Evolutionary conservation across 192 early-diverging fungal species (phyloP).

Genomic region (Entophlyctis helioformis): DNA sequence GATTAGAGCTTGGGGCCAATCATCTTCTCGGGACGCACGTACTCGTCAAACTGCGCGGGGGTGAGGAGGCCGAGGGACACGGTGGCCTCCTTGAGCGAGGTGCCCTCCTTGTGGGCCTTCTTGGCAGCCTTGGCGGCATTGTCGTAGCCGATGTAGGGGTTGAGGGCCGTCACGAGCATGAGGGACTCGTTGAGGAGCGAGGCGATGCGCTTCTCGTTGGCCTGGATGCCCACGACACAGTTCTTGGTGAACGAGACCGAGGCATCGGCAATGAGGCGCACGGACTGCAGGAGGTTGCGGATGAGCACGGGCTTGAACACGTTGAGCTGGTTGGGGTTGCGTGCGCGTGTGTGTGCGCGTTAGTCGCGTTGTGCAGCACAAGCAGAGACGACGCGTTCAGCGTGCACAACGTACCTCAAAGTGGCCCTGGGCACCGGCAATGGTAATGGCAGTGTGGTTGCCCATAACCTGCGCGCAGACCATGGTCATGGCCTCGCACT

Average conservation of each 20-base stretch:
- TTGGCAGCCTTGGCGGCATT: slow-evolving; percentile 90
- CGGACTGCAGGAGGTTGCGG: slow-evolving; percentile 91
- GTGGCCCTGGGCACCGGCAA: slow-evolving; percentile 93
- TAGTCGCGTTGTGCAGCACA: background rate
- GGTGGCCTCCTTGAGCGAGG: slow-evolving; percentile 84
- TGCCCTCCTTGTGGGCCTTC: slow-evolving; percentile 92
- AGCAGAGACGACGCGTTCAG: background rate
- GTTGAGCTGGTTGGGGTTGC: slow-evolving; percentile 54
- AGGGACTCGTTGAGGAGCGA: slow-evolving; percentile 81
- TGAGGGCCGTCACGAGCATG: slow-evolving; percentile 98
- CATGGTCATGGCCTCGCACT: slow-evolving; percentile 99
- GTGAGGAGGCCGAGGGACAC: slow-evolving; percentile 75
- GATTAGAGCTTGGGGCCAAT: slow-evolving; percentile 24
- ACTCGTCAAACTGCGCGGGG: slow-evolving; percentile 88
- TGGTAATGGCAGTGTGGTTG: slow-evolving; percentile 86
- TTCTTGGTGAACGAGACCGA: slow-evolving; percentile 86
- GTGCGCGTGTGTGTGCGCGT: background rate
- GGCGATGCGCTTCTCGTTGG: slow-evolving; percentile 85
- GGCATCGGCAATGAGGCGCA: slow-evolving; percentile 78
- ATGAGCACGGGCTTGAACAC: slow-evolving; percentile 99
- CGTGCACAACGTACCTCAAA: slow-evolving; percentile 58
- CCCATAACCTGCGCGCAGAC: slow-evolving; percentile 98
- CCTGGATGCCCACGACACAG: slow-evolving; percentile 89
- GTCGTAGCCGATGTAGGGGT: slow-evolving; percentile 86
- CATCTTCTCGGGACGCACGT: slow-evolving; percentile 77